phyloP scores from a whole-genome alignment of 257 asterid genomes.

The Lavandula angustifolia region DNA sequence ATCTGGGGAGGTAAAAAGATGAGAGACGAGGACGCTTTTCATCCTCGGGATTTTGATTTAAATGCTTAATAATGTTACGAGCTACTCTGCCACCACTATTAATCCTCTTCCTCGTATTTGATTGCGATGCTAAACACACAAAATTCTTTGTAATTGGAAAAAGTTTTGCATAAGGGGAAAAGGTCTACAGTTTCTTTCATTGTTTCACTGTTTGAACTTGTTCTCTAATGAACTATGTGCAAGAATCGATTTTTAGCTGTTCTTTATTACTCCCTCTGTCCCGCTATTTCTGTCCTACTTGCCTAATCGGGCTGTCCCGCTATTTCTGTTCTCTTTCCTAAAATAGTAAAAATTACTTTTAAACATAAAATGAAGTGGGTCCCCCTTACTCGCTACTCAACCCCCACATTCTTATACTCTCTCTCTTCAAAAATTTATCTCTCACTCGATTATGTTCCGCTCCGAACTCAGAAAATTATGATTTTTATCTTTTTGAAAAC shows the following conservation, averaged over 20 bases:
- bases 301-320: too few relatives aligned
- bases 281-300: too few relatives aligned
- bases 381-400: too few relatives aligned
- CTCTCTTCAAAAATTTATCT: too few relatives aligned
- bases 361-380: too few relatives aligned
- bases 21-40: background rate
- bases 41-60: constrained; percentile 27
- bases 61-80: constrained; percentile 24
- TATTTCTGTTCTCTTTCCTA: too few relatives aligned
- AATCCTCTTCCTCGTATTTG: background rate
- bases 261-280: background rate
- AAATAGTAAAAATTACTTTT: too few relatives aligned
- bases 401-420: too few relatives aligned
- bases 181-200: background rate
- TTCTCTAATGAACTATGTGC: background rate
- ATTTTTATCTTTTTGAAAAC: too few relatives aligned
- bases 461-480: too few relatives aligned
- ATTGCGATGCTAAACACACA: background rate
- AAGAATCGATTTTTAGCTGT: constrained; percentile 17
- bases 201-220: background rate
- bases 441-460: too few relatives aligned
- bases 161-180: background rate
- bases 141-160: background rate
- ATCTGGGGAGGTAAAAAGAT: too few relatives aligned
- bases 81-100: constrained; percentile 25